Evolutionary conservation across 345 rosid species (phyloP).

Genomic region (Schrenkiella parvula): DNA sequence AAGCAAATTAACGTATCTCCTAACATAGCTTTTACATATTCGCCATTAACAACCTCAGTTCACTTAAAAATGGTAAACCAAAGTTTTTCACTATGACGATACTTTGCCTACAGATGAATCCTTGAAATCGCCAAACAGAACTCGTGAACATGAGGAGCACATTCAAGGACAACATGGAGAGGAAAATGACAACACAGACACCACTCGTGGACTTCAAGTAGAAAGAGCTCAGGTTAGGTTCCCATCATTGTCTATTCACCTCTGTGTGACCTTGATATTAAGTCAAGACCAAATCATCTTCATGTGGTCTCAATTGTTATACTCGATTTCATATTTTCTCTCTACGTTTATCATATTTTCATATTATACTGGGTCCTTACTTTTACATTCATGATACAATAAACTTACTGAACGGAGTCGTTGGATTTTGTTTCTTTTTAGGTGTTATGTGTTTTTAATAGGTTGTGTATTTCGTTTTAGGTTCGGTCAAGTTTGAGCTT

Average conservation of each 20-base stretch:
- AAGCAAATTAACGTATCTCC: constrained; percentile 4
- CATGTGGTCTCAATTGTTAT: constrained; percentile 6
- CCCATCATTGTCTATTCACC: constrained; percentile 4
- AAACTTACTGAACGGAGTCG: background rate
- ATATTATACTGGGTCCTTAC: background rate
- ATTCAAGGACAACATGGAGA: constrained; percentile 30
- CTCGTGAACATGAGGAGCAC: constrained; percentile 32
- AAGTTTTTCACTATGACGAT: background rate
- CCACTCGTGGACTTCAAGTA: constrained; percentile 16
- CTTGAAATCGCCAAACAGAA: constrained; percentile 31
- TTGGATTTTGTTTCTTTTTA: background rate
- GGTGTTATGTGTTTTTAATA: background rate
- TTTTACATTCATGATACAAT: background rate
- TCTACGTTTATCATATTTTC: background rate
- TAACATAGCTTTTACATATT: background rate
- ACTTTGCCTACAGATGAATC: constrained; percentile 38
- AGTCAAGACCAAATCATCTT: constrained; percentile 2
- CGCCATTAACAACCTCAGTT: background rate
- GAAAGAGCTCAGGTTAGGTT: constrained; percentile 26
- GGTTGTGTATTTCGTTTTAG: background rate
- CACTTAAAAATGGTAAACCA: background rate
- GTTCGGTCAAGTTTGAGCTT: background rate
- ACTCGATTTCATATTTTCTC: background rate
- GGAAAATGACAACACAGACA: constrained; percentile 27
- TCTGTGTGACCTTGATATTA: background rate